Percentiles rank a stretch among this genome's conserved stretches.
Conservation (phyloP, 306 rosid genomes). For the Prunus mume region DNA sequence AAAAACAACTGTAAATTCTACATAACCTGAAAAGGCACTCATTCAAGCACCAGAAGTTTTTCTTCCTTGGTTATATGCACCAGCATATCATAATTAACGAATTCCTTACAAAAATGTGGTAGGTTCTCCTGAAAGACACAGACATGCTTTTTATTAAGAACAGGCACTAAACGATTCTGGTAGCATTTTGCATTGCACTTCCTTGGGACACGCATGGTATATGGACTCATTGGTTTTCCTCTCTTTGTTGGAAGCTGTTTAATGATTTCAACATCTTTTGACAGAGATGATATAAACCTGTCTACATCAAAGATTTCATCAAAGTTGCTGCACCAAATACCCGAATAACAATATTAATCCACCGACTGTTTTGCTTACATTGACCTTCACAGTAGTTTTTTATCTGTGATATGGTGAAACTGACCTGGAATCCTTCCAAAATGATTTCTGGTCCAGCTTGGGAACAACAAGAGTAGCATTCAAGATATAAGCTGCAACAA, state of each 20-base stretch:
- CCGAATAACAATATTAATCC: constrained; percentile 13
- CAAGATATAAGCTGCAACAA: constrained; percentile 81
- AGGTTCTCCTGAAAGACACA: constrained; percentile 20
- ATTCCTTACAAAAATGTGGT: neutral
- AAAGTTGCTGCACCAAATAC: constrained; percentile 66
- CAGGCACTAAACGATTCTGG: constrained; percentile 58
- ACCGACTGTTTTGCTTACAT: constrained; percentile 2
- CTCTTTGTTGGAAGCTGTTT: constrained; percentile 56
- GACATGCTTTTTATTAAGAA: constrained; percentile 65
- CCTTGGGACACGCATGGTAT: constrained; percentile 79
- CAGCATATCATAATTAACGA: neutral
- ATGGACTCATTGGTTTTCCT: constrained; percentile 40
- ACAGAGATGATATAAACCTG: constrained; percentile 68
- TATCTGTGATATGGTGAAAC: constrained; percentile 16
- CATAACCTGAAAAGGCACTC: neutral
- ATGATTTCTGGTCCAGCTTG: constrained; percentile 80
- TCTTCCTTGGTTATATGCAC: neutral
- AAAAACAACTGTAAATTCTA: constrained; percentile 16
- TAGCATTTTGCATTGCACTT: constrained; percentile 75
- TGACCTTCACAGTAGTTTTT: neutral
- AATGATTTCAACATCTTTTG: constrained; percentile 61
- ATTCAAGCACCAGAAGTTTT: neutral
- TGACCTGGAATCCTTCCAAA: constrained; percentile 85
- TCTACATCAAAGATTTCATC: constrained; percentile 74
- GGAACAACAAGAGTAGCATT: constrained; percentile 94